Evolutionary conservation across 169 alveolate genomes (phyloP).

Genomic region (Plasmodium blacklocki): DNA sequence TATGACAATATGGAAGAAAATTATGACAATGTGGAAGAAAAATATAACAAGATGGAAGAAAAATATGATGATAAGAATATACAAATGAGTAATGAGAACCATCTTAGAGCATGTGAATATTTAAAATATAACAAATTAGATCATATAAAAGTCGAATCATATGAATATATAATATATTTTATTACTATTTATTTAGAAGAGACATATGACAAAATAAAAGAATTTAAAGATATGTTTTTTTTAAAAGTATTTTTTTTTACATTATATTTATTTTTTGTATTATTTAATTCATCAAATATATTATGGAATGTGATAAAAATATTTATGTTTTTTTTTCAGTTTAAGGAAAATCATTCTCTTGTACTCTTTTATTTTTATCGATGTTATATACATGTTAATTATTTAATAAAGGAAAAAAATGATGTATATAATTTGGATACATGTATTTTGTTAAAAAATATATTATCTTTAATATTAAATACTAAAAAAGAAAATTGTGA

Average conservation of each 20-base stretch:
- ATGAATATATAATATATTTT: constrained; percentile 39
- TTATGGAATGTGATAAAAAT: constrained; percentile 57
- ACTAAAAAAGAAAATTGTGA: not conserved
- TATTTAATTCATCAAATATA: constrained; percentile 38
- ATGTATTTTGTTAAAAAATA: constrained; percentile 8
- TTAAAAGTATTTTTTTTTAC: constrained; percentile 42
- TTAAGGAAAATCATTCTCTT: not conserved
- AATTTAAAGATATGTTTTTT: constrained; percentile 24
- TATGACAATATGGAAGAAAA: not conserved
- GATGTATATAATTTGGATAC: constrained; percentile 25
- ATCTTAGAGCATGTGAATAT: not conserved
- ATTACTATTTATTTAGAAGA: constrained; percentile 38
- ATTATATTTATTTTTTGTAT: constrained; percentile 33
- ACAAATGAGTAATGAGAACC: too few species aligned
- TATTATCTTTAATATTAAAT: constrained; percentile 9
- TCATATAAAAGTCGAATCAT: constrained; percentile 8
- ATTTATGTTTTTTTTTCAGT: constrained; percentile 41
- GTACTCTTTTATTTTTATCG: constrained; percentile 4
- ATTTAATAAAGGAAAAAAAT: constrained; percentile 12
- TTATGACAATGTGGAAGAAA: too few species aligned
- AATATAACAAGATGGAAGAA: too few species aligned
- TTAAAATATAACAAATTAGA: not conserved
- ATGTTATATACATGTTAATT: constrained; percentile 4
- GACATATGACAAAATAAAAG: constrained; percentile 58
- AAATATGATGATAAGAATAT: too few species aligned